Evolutionary conservation across 176 grass and related monocot genomes (phyloP), one percentile per base, ranked within the genome.

Genomic region (Carex scoparia): DNA sequence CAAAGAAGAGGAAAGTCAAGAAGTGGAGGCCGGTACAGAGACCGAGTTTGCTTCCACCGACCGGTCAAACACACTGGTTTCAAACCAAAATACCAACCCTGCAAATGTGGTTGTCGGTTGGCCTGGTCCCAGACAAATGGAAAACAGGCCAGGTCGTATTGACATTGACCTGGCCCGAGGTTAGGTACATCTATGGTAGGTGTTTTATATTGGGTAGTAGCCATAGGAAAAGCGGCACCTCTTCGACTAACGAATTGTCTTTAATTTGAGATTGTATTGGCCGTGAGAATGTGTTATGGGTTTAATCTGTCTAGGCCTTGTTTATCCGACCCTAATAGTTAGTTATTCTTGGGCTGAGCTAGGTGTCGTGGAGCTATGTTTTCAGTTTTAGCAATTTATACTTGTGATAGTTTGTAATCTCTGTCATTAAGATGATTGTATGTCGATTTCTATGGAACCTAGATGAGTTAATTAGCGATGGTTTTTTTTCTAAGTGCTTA

Each of bases 361-460:
- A 83, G 80, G 63, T 83, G 33, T 54, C 11, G 72, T 76, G 11
- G 4, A 54, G 38, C 23, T 83, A 48, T 83, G 38, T 83, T 83
- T 83, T 69, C 57, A 65, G 79, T 46, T 69, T 83, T 83, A 83
- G 61, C 81, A 67, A 83, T 83, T 68, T 83, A 83, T 83, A 83
- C 81, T 83, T 83, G 40, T 55, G 42, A 83, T 64, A 66, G 61
- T 54, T 56, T 78, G 74, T 81, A 63, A 65, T 81, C 38, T 42
- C 42, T 65, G 33, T 82, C 65, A 63, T 53, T 69, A 53, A 69
- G 61, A 83, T 83, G 63, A 51, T 83, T 83, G 61, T 83, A 33
- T 69, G 59, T 67, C 28, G 14, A 79, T 79, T 79, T 79, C 49
- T 79, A 79, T 79, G 48, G 27, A 32, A 56, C 74, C 57, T 79